These are phyloP conservation scores for Floccularia luteovirens DNA, from an alignment of 768 basidiomycete species.

Conservation along the genomic window DNA sequence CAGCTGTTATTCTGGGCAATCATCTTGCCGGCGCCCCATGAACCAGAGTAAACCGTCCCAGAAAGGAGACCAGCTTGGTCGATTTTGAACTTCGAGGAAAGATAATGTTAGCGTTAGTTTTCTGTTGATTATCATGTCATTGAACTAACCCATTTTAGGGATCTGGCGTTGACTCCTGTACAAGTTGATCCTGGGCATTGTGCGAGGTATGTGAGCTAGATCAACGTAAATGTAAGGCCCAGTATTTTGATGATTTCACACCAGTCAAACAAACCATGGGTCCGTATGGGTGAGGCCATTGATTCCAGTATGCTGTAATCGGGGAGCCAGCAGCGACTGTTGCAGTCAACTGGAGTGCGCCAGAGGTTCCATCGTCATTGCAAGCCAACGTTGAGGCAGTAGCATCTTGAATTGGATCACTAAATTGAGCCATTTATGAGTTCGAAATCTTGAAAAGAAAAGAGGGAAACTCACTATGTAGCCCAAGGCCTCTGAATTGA, in stretches of 20 bases:
- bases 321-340: constrained; percentile 32
- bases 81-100: constrained; percentile 31
- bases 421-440: constrained; percentile 6
- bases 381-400: constrained; percentile 32
- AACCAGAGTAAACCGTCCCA: constrained; percentile 29
- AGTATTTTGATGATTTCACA: not conserved
- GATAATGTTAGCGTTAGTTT: not conserved
- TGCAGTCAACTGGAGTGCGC: constrained; percentile 33
- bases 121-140: not conserved
- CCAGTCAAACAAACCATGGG: constrained; percentile 25
- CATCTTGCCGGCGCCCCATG: constrained; percentile 37
- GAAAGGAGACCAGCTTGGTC: constrained; percentile 37
- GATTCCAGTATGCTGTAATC: constrained; percentile 38
- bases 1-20: constrained; percentile 34
- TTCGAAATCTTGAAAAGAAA: not conserved
- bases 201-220: constrained; percentile 35
- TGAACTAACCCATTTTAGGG: constrained; percentile 31
- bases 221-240: not conserved
- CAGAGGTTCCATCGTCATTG: constrained; percentile 34
- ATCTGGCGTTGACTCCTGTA: constrained; percentile 26
- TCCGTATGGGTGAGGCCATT: constrained; percentile 36
- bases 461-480: constrained; percentile 23
- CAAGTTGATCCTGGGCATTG: constrained; percentile 35
- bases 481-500: constrained; percentile 36
- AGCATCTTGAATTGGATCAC: constrained; percentile 32